Evolutionary conservation across 2,329 filamentous ascomycete species (phyloP), one percentile per base, ranked within the genome.

Genomic region (Sphaerostilbella broomeana): DNA sequence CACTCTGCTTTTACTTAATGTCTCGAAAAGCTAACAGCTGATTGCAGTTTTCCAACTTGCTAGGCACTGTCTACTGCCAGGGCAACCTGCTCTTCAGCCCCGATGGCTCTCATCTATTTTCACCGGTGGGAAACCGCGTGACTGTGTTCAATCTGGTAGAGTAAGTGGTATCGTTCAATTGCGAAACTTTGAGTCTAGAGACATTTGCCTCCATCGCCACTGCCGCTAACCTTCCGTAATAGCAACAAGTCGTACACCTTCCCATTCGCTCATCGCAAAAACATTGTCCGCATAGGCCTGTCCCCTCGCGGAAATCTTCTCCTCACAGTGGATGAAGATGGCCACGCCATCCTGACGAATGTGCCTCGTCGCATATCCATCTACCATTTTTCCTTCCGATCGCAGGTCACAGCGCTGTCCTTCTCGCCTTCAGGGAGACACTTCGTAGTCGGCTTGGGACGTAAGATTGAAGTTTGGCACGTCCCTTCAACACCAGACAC

Each of bases 51-150:
- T 95, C 90, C 62, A 98, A 97, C 67, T 77, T 98, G 61, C 78
- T 98, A 57, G 94, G 92, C 60, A 98, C 92, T 52, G 92, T 98
- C 60, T 98, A 97, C 72, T 87, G 88, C 70, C 86, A 89, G 77
- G 92, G 94, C 66, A 98, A 97, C 63, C 77, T 98, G 57, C 76
- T 95, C 60, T 98, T 94, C 71, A 94, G 86, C 55, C 87, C 89
- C 46, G 90, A 98, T 76, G 94, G 94, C 60, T 92, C 86, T 55
- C 90, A 87, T 67, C 76, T 98, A 50, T 86, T 94, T 56, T 98
- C 92, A 30, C 94, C 92, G 6, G 92, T 98, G 38, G 92, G 92
- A 59, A 98, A 97, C 67, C 75, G 88, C 58, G 88, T 98, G 46
- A 87, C 90, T 2, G 84, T 97, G 38, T 98, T 98, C 64, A 90